Percentiles rank a stretch among this genome's conserved stretches.
Evolutionary conservation across 2,329 filamentous ascomycete species (phyloP).

Genomic region (Fusarium newnesense): DNA sequence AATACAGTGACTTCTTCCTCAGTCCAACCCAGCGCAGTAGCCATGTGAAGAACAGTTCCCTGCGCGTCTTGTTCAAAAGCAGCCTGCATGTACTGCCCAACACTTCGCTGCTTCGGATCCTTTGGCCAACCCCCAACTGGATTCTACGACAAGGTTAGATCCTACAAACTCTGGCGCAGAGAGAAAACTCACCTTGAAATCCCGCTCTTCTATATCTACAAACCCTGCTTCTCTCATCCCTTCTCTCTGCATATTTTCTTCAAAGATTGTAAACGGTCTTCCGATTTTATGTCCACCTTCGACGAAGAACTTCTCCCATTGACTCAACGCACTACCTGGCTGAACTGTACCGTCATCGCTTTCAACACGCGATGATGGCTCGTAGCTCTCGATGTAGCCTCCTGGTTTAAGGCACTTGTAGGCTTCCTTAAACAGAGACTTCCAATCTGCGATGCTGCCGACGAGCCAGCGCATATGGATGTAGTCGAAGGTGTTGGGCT

Average conservation of each 20-base stretch:
- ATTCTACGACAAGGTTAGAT: background rate
- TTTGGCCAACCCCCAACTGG: constrained; percentile 4
- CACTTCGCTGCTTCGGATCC: background rate
- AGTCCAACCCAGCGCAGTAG: background rate
- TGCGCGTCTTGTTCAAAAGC: background rate
- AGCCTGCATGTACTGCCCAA: background rate
- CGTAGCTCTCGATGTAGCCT: constrained; percentile 5
- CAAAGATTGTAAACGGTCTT: background rate
- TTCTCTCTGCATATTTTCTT: background rate
- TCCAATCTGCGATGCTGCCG: background rate
- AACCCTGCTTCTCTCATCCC: constrained; percentile 6
- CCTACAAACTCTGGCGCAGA: no score
- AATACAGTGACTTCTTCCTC: background rate
- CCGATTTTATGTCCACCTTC: constrained; percentile 6
- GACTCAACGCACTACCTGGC: background rate
- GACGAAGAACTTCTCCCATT: constrained; percentile 14
- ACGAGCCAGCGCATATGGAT: constrained; percentile 14
- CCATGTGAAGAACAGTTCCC: background rate
- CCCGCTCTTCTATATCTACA: background rate
- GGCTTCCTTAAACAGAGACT: background rate
- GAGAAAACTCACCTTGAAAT: background rate
- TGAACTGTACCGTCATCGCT: background rate
- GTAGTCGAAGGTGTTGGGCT: background rate
- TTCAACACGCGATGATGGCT: background rate
- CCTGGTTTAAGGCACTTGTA: constrained; percentile 2